Base-by-base conservation (phyloP, 306 rosid species). In the Comarum palustre region DNA sequence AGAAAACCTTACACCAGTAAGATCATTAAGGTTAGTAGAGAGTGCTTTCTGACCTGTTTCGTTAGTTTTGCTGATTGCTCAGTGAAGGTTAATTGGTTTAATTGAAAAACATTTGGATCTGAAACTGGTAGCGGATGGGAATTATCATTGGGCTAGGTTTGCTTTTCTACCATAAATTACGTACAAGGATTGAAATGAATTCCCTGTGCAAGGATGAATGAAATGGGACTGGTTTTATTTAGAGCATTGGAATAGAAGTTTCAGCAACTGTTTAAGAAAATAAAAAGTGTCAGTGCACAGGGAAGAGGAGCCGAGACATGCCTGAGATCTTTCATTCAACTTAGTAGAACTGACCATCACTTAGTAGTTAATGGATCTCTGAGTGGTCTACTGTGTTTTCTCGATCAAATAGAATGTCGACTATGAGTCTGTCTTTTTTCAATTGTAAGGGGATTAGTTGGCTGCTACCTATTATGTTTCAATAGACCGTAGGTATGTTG, bases 391-490 rank as follows among this genome's bases (percentile, higher is more conserved):
- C 38, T 13, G 60, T 36, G 45, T 17, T 36, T 17, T 19, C 6
- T 19, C 2, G 11, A 24, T 19, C 68, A 5, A 62, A 62, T 62
- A 36, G 68, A 24, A 13, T 0, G 19, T 61, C 16, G 66, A 61
- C n/a, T 34, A 61, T 15, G 34, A 57, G 63, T 29, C 31, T 55
- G 36, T 25, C 8, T 57, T 57, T 55, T 55, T 12, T 57, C 63
- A 25, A 11, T 25, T 22, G 41, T 20, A 15, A 65, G 51, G 16
- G 19, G 69, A 5, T 27, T 45, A 69, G 52, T 63, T 63, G 68
- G 38, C 68, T 69, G 45, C 73, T 45, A 54, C 31, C 14, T 68
- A 50, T 80, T 69, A 8, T 76, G 68, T 71, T 38, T 73, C 68
- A 73, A 65, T 39, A 19, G 29, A 29, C 75, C 67, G n/a, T 77